Percentiles rank a stretch among this genome's conserved stretches.
These are phyloP conservation scores for Erodium trifolium DNA, from an alignment of 441 rosid genomes.

Conservation along the genomic window DNA sequence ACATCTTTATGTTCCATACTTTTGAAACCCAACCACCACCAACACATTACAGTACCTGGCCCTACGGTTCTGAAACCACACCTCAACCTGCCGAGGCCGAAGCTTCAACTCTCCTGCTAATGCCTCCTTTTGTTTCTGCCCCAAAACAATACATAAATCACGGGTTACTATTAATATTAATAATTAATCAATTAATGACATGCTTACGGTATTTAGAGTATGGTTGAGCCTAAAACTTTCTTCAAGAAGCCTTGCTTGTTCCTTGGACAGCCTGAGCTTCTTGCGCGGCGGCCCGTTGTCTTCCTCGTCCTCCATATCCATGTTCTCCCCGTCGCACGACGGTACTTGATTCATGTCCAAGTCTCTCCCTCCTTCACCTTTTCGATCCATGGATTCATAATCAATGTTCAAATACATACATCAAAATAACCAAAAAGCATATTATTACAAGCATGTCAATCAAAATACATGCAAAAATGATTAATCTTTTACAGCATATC, in stretches of 20 bases:
- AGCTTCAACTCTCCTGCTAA: conserved; percentile 55
- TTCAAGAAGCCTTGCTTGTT: conserved; percentile 87
- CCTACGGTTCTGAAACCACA: conserved; percentile 84
- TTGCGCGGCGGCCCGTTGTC: conserved; percentile 54
- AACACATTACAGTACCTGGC: conserved; percentile 42
- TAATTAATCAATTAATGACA: too few relatives aligned
- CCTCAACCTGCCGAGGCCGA: conserved; percentile 63
- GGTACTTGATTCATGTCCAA: conserved; percentile 66
- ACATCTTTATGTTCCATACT: too few relatives aligned
- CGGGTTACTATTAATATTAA: too few relatives aligned
- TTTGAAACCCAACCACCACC: too few relatives aligned
- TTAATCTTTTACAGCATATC: too few relatives aligned
- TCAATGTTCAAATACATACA: too few relatives aligned
- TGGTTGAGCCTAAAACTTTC: conserved; percentile 87
- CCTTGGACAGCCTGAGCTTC: conserved; percentile 80
- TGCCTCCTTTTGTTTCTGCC: conserved; percentile 64
- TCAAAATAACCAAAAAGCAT: too few relatives aligned
- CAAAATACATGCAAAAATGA: too few relatives aligned
- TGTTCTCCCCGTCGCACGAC: conserved; percentile 30
- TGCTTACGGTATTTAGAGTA: conserved; percentile 61
- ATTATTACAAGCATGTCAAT: too few relatives aligned
- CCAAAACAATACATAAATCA: too few relatives aligned
- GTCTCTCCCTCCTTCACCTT: conserved; percentile 32
- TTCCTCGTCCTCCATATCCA: conserved; percentile 43
- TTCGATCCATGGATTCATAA: too few relatives aligned